A percentile compares a stretch with the other conserved stretches of the same genome.
Evolutionary conservation across 805 yeast genomes (phyloP).

Genomic region (Martiniozyma abietophila): DNA sequence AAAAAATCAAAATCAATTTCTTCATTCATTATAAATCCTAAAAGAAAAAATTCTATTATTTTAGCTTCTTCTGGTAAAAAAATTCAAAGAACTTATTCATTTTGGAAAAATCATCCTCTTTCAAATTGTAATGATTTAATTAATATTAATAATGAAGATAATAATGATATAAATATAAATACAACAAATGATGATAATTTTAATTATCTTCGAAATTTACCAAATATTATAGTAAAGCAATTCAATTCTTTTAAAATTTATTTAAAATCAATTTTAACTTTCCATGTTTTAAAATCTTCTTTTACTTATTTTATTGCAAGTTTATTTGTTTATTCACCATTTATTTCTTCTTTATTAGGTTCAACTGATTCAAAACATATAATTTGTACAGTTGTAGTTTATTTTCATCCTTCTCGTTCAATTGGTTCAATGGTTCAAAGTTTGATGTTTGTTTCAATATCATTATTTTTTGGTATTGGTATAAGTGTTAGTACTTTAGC

Average conservation of each 20-base stretch:
- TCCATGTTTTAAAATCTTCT: constrained; percentile 44
- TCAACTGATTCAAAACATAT: constrained; percentile 67
- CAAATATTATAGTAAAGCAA: constrained; percentile 9
- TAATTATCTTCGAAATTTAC: neutral
- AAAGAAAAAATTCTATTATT: constrained; percentile 31
- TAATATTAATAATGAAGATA: constrained; percentile 7
- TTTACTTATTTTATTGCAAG: constrained; percentile 71
- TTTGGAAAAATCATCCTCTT: constrained; percentile 14
- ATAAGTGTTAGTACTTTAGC: constrained; percentile 7
- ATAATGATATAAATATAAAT: neutral
- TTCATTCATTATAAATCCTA: constrained; percentile 10
- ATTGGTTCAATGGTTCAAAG: constrained; percentile 78
- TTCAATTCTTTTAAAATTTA: neutral
- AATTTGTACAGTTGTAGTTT: constrained; percentile 74
- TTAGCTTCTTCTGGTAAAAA: constrained; percentile 36
- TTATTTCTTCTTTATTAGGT: constrained; percentile 46
- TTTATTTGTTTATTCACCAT: constrained; percentile 52
- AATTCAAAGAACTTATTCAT: constrained; percentile 22
- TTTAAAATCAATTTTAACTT: constrained; percentile 6
- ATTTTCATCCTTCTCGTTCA: constrained; percentile 75
- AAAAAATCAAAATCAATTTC: constrained; percentile 14
- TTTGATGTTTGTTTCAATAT: constrained; percentile 45
- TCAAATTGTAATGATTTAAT: constrained; percentile 15
- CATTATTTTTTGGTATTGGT: constrained; percentile 37
- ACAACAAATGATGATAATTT: no score